Conservation (phyloP, 306 rosid species). For the Erythrophleum fordii region DNA sequence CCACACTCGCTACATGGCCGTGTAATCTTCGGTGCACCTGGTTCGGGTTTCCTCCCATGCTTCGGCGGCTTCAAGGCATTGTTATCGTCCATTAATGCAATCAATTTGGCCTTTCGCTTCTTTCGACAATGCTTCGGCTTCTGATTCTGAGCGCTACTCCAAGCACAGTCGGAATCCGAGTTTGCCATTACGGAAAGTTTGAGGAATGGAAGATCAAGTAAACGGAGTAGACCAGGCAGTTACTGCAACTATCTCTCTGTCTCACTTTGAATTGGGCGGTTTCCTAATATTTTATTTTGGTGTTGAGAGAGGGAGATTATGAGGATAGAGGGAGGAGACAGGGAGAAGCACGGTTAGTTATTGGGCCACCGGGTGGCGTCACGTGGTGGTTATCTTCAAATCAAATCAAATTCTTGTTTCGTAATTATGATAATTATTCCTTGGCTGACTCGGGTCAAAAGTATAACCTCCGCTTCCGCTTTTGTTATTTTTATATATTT, state of each 20-base stretch:
- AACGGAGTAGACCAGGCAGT: background rate
- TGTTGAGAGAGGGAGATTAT: too few relatives aligned
- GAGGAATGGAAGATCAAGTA: background rate
- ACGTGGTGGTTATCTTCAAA: background rate
- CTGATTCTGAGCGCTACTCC: background rate
- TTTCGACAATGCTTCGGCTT: slow-evolving; percentile 24
- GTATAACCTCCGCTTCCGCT: background rate
- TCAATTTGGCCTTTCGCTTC: slow-evolving; percentile 48
- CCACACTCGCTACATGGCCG: slow-evolving; percentile 75
- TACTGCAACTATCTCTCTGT: background rate
- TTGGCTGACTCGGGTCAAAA: background rate
- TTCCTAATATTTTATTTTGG: background rate
- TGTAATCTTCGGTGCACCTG: slow-evolving; percentile 50
- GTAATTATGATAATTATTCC: too few relatives aligned
- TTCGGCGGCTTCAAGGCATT: slow-evolving; percentile 39
- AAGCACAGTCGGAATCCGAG: background rate
- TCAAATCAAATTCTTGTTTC: background rate
- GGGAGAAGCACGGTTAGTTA: background rate
- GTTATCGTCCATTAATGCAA: background rate
- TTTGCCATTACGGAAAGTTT: background rate
- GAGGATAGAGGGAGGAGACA: background rate
- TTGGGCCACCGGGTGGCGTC: background rate
- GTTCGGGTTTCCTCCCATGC: slow-evolving; percentile 44
- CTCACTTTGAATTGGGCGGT: background rate
- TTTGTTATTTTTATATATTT: too few relatives aligned